A percentile compares a stretch with the other conserved stretches of the same genome.
Evolutionary conservation across 257 asterid species (phyloP).

Genomic region (Leptodermis oblonga): DNA sequence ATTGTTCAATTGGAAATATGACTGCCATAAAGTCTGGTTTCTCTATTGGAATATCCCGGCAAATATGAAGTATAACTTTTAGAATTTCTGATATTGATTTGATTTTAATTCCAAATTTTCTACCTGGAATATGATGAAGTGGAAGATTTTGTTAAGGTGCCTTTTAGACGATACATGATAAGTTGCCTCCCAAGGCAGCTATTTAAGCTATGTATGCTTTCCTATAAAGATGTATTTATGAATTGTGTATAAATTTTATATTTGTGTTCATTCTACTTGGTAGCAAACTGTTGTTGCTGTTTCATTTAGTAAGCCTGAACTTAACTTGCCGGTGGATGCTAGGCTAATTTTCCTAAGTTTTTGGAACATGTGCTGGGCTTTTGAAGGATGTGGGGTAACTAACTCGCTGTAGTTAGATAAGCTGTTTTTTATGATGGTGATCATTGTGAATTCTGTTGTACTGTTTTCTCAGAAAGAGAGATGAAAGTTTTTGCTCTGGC

Average conservation of each 20-base stretch:
- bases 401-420: too few species aligned
- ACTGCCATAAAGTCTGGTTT: not conserved
- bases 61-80: not conserved
- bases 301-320: not conserved
- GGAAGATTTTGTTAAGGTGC: not conserved
- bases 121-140: not conserved
- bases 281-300: not conserved
- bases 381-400: not conserved
- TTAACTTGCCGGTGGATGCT: not conserved
- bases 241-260: not conserved
- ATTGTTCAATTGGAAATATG: slow-evolving; percentile 3
- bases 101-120: not conserved
- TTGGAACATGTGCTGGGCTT: not conserved
- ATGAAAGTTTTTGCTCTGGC: not conserved
- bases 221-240: not conserved
- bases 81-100: not conserved
- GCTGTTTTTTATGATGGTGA: too few species aligned
- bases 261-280: not conserved
- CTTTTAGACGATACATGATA: not conserved
- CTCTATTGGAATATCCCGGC: not conserved
- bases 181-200: not conserved
- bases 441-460: too few species aligned
- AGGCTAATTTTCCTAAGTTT: not conserved
- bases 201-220: not conserved
- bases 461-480: not conserved